Percentiles rank a stretch among this genome's conserved stretches.
phyloP scores from a whole-genome alignment of 2,329 filamentous ascomycete species.

The Penicillium sp. region DNA sequence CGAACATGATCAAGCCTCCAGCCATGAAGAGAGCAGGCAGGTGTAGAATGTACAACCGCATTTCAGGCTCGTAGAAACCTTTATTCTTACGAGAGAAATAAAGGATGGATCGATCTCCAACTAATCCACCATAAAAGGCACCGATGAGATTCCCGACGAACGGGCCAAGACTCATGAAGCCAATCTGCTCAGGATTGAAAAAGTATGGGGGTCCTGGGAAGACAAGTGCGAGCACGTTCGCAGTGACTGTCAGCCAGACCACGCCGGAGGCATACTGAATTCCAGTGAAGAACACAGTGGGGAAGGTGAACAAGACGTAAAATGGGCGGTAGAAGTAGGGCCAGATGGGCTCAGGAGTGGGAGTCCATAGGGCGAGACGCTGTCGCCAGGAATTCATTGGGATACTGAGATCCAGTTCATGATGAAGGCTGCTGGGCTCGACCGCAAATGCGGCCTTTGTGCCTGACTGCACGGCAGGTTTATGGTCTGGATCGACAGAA shows the following conservation, averaged over 20 bases:
- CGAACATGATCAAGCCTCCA: constrained; percentile 50
- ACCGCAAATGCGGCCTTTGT: constrained; percentile 13
- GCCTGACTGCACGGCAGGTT: constrained; percentile 13
- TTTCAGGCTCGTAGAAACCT: constrained; percentile 56
- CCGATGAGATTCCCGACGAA: constrained; percentile 49
- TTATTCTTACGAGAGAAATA: constrained; percentile 49
- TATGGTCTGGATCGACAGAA: background rate
- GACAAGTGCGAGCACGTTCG: constrained; percentile 39
- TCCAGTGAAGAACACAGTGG: constrained; percentile 46
- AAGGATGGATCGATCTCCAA: constrained; percentile 48
- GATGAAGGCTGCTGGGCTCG: constrained; percentile 16
- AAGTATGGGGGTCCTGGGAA: constrained; percentile 42
- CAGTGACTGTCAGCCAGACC: constrained; percentile 40
- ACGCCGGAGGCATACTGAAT: constrained; percentile 47
- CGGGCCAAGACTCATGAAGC: constrained; percentile 39
- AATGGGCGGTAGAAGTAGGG: constrained; percentile 40
- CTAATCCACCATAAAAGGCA: constrained; percentile 44
- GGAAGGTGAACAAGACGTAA: constrained; percentile 38
- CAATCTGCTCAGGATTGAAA: constrained; percentile 38
- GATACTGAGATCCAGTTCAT: constrained; percentile 34
- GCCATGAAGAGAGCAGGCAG: constrained; percentile 46
- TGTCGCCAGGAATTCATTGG: constrained; percentile 33
- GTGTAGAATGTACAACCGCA: constrained; percentile 47
- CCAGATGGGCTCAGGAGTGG: constrained; percentile 34
- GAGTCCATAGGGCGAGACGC: constrained; percentile 32